Conservation (phyloP, 768 basidiomycete species). For the Polyporus arcularius region DNA sequence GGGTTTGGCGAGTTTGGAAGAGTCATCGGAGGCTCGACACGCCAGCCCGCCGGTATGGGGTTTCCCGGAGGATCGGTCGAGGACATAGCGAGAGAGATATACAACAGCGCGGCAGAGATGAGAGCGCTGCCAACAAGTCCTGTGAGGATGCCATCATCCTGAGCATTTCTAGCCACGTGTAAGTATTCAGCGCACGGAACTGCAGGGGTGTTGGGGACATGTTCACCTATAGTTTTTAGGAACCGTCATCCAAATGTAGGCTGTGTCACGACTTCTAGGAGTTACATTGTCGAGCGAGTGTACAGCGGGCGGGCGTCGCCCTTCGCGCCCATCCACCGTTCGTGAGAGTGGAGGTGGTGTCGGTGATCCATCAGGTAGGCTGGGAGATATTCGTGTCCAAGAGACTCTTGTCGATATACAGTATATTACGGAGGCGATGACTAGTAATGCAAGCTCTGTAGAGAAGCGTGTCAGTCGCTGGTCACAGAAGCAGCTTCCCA, state of each 20-base stretch:
- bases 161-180: constrained; percentile 55
- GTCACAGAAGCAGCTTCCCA: constrained; percentile 2
- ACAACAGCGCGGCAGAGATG: constrained; percentile 69
- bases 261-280: constrained; percentile 52
- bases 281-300: constrained; percentile 22
- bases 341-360: constrained; percentile 42
- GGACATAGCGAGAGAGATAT: constrained; percentile 42
- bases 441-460: constrained; percentile 60
- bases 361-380: constrained; percentile 11
- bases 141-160: constrained; percentile 85
- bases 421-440: constrained; percentile 58
- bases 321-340: constrained; percentile 47
- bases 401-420: constrained; percentile 61
- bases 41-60: constrained; percentile 65
- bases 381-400: constrained; percentile 31
- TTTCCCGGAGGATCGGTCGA: constrained; percentile 24
- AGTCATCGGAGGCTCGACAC: constrained; percentile 70
- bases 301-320: constrained; percentile 37
- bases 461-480: constrained; percentile 3
- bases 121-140: constrained; percentile 85
- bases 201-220: background rate
- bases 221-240: constrained; percentile 81
- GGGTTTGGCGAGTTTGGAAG: constrained; percentile 45
- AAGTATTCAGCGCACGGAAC: constrained; percentile 2
- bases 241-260: constrained; percentile 89